These are phyloP conservation scores for Vitis hybrid DNA, from an alignment of 177 flowering plant genomes.

Conservation along the genomic window DNA sequence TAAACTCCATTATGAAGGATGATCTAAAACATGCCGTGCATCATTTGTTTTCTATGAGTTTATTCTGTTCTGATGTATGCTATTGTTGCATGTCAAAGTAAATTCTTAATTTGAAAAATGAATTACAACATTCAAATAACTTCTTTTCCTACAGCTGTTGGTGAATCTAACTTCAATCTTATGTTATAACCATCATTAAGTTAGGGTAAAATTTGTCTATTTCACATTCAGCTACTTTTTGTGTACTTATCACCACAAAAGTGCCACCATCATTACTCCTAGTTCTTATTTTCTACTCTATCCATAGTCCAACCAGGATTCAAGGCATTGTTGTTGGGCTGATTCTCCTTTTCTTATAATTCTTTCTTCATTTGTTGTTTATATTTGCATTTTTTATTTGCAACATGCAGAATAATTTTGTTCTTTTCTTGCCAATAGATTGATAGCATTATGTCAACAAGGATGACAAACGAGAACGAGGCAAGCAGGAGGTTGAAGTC, in stretches of 20 bases:
- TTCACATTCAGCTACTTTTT: no score
- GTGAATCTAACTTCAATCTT: no score
- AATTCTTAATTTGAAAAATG: neutral
- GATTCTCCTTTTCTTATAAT: no score
- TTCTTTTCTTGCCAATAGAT: constrained; percentile 47
- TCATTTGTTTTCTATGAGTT: neutral
- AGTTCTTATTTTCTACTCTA: no score
- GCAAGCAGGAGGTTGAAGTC: constrained; percentile 96
- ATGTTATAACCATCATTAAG: no score
- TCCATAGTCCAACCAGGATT: no score
- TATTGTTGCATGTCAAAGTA: neutral
- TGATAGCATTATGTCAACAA: constrained; percentile 95
- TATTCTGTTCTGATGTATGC: neutral
- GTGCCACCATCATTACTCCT: no score
- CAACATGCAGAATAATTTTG: neutral
- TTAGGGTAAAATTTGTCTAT: no score
- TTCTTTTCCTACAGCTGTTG: no score
- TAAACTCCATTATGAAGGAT: constrained; percentile 2
- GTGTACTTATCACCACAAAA: no score
- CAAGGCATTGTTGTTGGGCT: no score
- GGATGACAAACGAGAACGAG: constrained; percentile 86
- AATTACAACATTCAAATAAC: neutral
- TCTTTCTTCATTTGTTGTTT: no score
- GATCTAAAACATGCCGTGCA: neutral
- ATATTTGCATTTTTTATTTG: neutral